phyloP scores from a whole-genome alignment of 805 yeast genomes.

The Komagataella kurtzmanii region DNA sequence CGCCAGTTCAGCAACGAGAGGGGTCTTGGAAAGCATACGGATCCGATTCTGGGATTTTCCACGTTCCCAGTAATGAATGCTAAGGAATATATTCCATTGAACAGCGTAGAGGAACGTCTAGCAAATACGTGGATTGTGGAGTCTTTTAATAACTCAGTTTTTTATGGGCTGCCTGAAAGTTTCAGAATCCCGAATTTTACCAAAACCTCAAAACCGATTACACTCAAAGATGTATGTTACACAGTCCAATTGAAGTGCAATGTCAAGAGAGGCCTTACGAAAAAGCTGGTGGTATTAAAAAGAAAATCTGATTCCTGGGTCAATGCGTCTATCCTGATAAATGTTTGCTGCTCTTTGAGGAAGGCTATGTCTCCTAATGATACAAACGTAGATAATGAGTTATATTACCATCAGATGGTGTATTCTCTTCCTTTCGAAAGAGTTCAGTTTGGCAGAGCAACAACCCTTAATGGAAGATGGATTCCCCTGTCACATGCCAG shows the following conservation, averaged over 20 bases:
- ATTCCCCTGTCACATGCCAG: conserved; percentile 10
- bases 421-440: conserved; percentile 8
- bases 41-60: neutral
- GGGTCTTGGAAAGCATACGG: conserved; percentile 3
- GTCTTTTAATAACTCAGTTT: neutral
- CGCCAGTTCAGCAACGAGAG: conserved; percentile 8
- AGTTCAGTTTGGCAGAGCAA: conserved; percentile 4
- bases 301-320: conserved; percentile 14
- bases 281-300: conserved; percentile 3
- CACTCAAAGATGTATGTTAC: neutral
- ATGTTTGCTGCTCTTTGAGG: conserved; percentile 7
- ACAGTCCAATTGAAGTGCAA: neutral
- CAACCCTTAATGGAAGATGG: conserved; percentile 14
- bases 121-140: neutral
- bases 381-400: conserved; percentile 13
- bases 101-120: neutral
- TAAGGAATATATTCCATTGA: neutral
- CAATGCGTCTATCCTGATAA: conserved; percentile 8
- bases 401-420: conserved; percentile 12
- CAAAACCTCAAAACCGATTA: neutral
- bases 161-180: neutral
- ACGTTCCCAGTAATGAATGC: neutral
- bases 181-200: neutral
- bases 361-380: conserved; percentile 6
- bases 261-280: neutral